Percentiles rank a stretch among this genome's conserved stretches.
Evolutionary conservation across 2,329 filamentous ascomycete species (phyloP).

Genomic region (Xylaria multiplex): DNA sequence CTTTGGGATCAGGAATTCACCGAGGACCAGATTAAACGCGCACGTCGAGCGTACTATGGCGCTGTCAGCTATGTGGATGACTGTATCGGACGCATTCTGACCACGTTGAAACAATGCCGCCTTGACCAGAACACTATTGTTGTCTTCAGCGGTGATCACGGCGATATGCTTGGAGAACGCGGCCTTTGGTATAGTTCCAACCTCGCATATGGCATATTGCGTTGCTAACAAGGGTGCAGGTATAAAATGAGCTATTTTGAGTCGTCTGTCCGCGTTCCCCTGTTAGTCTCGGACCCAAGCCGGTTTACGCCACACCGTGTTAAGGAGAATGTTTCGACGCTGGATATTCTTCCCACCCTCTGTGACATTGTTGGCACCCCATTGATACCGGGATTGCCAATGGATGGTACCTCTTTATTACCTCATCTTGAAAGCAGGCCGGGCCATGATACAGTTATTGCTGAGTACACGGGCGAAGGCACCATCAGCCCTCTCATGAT

Average conservation of each 20-base stretch:
- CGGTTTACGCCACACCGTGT: constrained; percentile 80
- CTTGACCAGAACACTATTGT: constrained; percentile 88
- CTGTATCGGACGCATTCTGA: constrained; percentile 84
- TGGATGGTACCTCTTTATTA: constrained; percentile 84
- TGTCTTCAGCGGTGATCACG: constrained; percentile 92
- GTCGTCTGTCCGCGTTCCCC: constrained; percentile 86
- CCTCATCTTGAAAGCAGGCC: constrained; percentile 76
- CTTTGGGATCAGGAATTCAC: constrained; percentile 85
- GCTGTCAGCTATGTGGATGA: constrained; percentile 95
- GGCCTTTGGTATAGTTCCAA: constrained; percentile 72
- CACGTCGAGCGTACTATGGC: constrained; percentile 89
- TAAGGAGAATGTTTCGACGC: constrained; percentile 84
- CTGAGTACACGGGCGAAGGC: constrained; percentile 94
- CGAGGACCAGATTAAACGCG: constrained; percentile 85
- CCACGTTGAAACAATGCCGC: constrained; percentile 80
- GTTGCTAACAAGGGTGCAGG: constrained; percentile 25
- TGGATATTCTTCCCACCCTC: constrained; percentile 90
- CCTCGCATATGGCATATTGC: background rate
- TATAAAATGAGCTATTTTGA: constrained; percentile 99
- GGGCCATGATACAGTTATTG: constrained; percentile 88
- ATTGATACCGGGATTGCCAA: constrained; percentile 75
- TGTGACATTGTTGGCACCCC: constrained; percentile 82
- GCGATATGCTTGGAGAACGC: constrained; percentile 94
- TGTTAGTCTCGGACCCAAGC: constrained; percentile 83
- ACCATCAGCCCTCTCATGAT: constrained; percentile 91